These are phyloP conservation scores for Lyophyllum atratum DNA, from an alignment of 768 basidiomycete species.

Conservation along the genomic window DNA sequence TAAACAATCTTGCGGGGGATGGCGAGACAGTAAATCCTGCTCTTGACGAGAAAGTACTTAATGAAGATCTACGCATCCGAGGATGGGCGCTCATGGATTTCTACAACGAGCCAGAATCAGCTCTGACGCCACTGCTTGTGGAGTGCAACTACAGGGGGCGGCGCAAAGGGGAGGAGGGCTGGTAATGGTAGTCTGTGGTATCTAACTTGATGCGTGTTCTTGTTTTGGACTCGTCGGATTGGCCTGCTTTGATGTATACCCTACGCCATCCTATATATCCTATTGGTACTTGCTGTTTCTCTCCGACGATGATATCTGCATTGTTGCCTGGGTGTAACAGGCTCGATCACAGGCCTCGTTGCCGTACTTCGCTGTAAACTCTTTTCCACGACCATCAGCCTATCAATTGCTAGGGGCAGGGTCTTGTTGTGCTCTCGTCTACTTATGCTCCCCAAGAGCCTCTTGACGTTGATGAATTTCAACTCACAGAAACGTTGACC, in stretches of 20 bases:
- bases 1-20: constrained; percentile 47
- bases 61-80: constrained; percentile 49
- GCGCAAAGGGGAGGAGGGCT: constrained; percentile 21
- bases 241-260: not conserved
- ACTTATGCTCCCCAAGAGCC: too few species aligned
- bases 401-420: too few species aligned
- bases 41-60: constrained; percentile 15
- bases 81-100: constrained; percentile 83
- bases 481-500: too few species aligned
- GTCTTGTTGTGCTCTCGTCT: too few species aligned
- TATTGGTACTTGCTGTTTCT: too few species aligned
- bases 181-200: constrained; percentile 7
- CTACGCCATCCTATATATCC: too few species aligned
- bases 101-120: constrained; percentile 58
- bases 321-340: too few species aligned
- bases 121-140: constrained; percentile 64
- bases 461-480: too few species aligned
- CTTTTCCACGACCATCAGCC: too few species aligned
- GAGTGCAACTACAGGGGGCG: constrained; percentile 75
- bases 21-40: constrained; percentile 7
- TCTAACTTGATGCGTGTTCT: not conserved
- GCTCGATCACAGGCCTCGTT: too few species aligned
- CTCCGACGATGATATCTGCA: too few species aligned
- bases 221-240: not conserved
- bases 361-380: too few species aligned